Evolutionary conservation across 164 flowering plant genomes (phyloP).

Genomic region (Vitis rotundifolia): DNA sequence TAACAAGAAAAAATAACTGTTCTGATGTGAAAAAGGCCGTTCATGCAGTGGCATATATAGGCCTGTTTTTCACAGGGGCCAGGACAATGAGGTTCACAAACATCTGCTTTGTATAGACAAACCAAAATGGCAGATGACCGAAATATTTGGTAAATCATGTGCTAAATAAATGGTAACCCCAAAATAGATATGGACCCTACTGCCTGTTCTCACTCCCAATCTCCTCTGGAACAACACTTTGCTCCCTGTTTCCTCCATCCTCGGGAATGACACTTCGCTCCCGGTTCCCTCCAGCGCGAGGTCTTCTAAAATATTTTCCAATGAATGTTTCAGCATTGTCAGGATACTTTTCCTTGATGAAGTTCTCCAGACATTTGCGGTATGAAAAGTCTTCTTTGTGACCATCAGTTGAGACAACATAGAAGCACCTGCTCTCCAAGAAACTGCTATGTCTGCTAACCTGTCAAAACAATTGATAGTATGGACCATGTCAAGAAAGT

Average conservation of each 20-base stretch:
- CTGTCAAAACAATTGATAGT: slow-evolving; percentile 39
- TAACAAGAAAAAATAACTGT: too few relatives aligned
- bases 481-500: background rate
- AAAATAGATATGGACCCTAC: background rate
- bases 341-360: slow-evolving; percentile 58
- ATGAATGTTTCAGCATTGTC: slow-evolving; percentile 56
- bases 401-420: slow-evolving; percentile 61
- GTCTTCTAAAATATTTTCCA: slow-evolving; percentile 55
- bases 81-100: background rate
- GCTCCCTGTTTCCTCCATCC: background rate
- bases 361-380: slow-evolving; percentile 68
- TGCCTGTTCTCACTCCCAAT: background rate
- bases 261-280: slow-evolving; percentile 11
- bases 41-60: too few relatives aligned
- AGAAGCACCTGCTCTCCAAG: slow-evolving; percentile 74
- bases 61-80: too few relatives aligned
- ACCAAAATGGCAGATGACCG: slow-evolving; percentile 11
- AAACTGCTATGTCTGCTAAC: slow-evolving; percentile 52
- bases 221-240: background rate
- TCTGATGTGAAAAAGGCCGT: too few relatives aligned
- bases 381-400: slow-evolving; percentile 67
- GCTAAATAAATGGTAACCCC: too few relatives aligned
- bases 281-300: slow-evolving; percentile 15
- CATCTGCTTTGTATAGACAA: slow-evolving; percentile 12
- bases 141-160: background rate